Base-by-base conservation (phyloP, 106 monocot genomes). In the Dendrobium catenatum region DNA sequence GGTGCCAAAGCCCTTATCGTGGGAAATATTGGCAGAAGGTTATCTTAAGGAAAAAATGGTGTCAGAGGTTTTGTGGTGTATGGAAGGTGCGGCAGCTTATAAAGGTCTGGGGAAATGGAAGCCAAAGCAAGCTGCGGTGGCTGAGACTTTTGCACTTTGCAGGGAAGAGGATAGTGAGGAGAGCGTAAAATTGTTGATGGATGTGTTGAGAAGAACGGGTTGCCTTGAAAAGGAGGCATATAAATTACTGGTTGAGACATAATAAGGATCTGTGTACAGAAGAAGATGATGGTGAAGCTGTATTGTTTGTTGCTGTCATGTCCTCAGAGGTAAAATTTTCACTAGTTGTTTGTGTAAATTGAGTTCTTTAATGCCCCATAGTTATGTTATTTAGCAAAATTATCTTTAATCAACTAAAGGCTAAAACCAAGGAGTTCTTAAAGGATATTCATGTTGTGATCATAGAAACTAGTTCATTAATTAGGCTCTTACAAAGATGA, bases 1-100 rank as follows among this genome's bases (percentile, higher is more conserved):
- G 33, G 87, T 84, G 72, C 94, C 98, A 46, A 93, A 88, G 77
- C 84, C 92, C 58, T 78, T 54, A 76, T 86, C 88, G 51, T 98
- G 98, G 98, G 94, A 91, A 79, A 85, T 93, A 29, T 90, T 98
- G 70, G 85, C 84, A 42, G 87, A 91, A 73, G 94, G 92, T 9
- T 91, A 87, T 68, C 77, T 89, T 22, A 81, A 86, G 68, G 88
- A 81, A 27, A 87, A 88, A 42, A 73, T 82, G 79, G 56, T 83
- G 42, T 74, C 83, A 13, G 84, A 87, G 77, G 94, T 92, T 31
- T 42, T 98, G 29, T 82, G 54, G 16, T 91, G 86, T 80, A 56
- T 98, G 80, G 86, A 89, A 77, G 76, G 85, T 77, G 94, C 94
- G n/a, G 84, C 88, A 22, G 81, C 79, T 17, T 74, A 73, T 64